Evolutionary conservation across 2,329 filamentous ascomycete genomes (phyloP).

Genomic region (Penicillium aurantiogriseum): DNA sequence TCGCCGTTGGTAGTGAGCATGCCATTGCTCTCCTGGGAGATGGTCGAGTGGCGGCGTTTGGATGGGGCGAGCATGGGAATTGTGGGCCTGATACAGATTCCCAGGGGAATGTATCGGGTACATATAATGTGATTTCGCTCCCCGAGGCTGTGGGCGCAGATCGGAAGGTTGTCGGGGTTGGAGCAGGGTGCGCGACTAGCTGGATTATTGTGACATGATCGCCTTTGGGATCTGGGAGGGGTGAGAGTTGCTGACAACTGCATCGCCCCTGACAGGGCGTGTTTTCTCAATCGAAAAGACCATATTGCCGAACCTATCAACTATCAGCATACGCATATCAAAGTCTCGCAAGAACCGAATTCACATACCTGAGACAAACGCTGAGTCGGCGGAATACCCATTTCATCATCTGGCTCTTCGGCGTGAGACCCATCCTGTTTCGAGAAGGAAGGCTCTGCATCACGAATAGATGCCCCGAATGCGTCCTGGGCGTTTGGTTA

Average conservation of each 20-base stretch:
- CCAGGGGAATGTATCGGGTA: conserved; percentile 65
- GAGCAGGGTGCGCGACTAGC: conserved; percentile 87
- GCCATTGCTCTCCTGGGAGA: conserved; percentile 67
- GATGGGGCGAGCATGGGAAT: conserved; percentile 97
- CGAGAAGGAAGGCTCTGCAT: conserved; percentile 32
- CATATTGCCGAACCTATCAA: conserved; percentile 36
- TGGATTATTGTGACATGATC: conserved; percentile 58
- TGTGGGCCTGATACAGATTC: conserved; percentile 69
- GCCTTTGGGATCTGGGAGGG: background rate
- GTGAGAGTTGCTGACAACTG: background rate
- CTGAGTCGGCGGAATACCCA: conserved; percentile 49
- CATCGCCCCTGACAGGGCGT: background rate
- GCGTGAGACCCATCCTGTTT: conserved; percentile 12
- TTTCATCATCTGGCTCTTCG: conserved; percentile 31
- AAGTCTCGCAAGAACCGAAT: conserved; percentile 7
- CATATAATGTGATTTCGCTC: conserved; percentile 66
- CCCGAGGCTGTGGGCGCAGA: conserved; percentile 51
- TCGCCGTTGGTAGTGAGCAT: conserved; percentile 91
- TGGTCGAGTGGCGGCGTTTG: conserved; percentile 76
- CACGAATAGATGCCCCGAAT: conserved; percentile 34
- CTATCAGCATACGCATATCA: conserved; percentile 19
- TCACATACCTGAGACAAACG: conserved; percentile 47
- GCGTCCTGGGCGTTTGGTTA: conserved; percentile 21
- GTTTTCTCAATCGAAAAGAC: conserved; percentile 44
- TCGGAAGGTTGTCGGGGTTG: conserved; percentile 57